phyloP scores from a whole-genome alignment of 2,329 filamentous ascomycete species.

The Coleophoma cylindrospora region DNA sequence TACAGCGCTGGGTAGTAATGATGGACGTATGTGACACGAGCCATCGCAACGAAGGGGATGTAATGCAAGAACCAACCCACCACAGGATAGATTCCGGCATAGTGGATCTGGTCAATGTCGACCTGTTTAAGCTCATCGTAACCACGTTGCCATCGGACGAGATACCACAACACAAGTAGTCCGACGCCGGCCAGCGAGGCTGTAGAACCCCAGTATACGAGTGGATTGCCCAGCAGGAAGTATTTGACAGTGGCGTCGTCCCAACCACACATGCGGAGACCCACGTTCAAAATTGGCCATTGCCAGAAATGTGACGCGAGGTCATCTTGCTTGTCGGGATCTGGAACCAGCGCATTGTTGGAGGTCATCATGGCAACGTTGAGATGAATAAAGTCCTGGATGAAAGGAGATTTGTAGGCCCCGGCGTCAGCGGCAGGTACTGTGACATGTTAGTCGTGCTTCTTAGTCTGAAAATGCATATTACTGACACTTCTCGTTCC shows the following conservation, averaged over 20 bases:
- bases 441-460: constrained; percentile 36
- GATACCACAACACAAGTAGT: constrained; percentile 74
- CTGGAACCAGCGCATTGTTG: constrained; percentile 95
- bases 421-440: constrained; percentile 85
- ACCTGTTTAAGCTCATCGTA: constrained; percentile 73
- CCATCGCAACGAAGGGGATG: constrained; percentile 94
- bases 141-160: constrained; percentile 92
- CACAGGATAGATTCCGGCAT: constrained; percentile 84
- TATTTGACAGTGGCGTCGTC: constrained; percentile 95
- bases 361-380: constrained; percentile 99
- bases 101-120: constrained; percentile 93
- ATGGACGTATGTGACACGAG: constrained; percentile 96
- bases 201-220: constrained; percentile 94
- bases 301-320: constrained; percentile 97
- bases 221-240: constrained; percentile 93
- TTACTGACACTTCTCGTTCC: constrained; percentile 82
- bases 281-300: constrained; percentile 93
- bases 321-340: constrained; percentile 98
- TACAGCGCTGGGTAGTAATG: constrained; percentile 99
- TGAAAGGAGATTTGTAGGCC: constrained; percentile 93
- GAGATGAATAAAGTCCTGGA: constrained; percentile 95
- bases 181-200: constrained; percentile 69
- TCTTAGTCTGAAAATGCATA: neutral
- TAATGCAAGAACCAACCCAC: constrained; percentile 97
- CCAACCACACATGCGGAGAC: constrained; percentile 98